Conservation (phyloP, 805 yeast genomes). For the Wickerhamiella occidentalis region DNA sequence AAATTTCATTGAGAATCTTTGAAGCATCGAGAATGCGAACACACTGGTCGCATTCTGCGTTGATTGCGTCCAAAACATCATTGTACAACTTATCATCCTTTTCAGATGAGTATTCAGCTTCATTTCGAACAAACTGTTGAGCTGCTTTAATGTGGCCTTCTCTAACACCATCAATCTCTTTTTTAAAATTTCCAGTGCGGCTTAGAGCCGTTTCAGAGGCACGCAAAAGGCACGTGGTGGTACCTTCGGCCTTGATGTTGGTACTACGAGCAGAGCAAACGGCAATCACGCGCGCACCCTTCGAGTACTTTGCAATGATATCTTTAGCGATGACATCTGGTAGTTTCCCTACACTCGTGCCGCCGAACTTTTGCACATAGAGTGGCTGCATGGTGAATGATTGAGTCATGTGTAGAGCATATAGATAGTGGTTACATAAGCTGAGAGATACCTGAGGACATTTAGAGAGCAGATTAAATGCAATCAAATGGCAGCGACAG, state of each 20-base stretch:
- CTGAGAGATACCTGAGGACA: not conserved
- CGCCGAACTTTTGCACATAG: constrained; percentile 92
- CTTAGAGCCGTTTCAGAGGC: constrained; percentile 56
- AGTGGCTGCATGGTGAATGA: constrained; percentile 29
- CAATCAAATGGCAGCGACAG: too few relatives aligned
- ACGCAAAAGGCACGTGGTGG: constrained; percentile 70
- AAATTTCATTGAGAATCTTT: constrained; percentile 80
- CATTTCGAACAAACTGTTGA: constrained; percentile 35
- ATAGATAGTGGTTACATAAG: too few relatives aligned
- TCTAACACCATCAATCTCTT: constrained; percentile 53
- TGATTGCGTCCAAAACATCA: constrained; percentile 46
- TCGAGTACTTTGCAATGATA: constrained; percentile 51
- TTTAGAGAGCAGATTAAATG: not conserved
- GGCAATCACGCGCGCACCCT: constrained; percentile 61
- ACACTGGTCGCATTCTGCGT: constrained; percentile 54
- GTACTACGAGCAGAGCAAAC: constrained; percentile 95
- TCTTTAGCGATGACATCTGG: constrained; percentile 75
- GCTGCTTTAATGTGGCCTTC: constrained; percentile 76
- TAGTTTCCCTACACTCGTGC: constrained; percentile 93
- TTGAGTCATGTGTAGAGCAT: not conserved
- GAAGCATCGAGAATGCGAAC: constrained; percentile 71
- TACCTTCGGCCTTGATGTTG: constrained; percentile 84
- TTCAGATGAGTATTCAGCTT: not conserved
- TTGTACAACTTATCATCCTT: constrained; percentile 32
- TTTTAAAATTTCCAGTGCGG: constrained; percentile 31